These are phyloP conservation scores for Centella asiatica DNA, from an alignment of 129 eudicot species.

Conservation along the genomic window DNA sequence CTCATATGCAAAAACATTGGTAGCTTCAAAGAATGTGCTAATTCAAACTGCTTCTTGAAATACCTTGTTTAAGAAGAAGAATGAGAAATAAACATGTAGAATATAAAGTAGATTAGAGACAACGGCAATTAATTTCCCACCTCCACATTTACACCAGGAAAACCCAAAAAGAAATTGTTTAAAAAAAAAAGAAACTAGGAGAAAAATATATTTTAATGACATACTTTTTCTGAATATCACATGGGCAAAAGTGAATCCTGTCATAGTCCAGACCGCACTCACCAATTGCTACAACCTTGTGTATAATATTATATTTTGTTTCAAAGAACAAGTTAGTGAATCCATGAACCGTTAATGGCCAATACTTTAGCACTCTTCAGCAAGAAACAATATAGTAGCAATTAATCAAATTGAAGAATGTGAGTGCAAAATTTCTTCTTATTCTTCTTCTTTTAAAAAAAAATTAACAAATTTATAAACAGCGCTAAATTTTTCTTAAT, in stretches of 20 bases:
- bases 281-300: constrained; percentile 96
- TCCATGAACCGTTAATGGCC: background rate
- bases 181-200: background rate
- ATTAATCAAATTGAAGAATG: background rate
- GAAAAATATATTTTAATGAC: constrained; percentile 8
- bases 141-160: background rate
- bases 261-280: constrained; percentile 99
- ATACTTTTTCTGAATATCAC: constrained; percentile 83
- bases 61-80: constrained; percentile 39
- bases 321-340: background rate
- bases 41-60: constrained; percentile 91
- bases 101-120: background rate
- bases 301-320: constrained; percentile 11
- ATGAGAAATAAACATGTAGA: constrained; percentile 2
- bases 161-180: no score
- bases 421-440: no score
- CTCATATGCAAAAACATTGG: constrained; percentile 99
- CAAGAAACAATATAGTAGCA: background rate
- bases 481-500: background rate
- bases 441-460: no score
- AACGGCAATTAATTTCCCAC: background rate
- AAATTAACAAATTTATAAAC: no score
- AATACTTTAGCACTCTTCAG: background rate
- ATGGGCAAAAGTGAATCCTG: constrained; percentile 89
- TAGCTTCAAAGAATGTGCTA: constrained; percentile 71